phyloP scores from a whole-genome alignment of 768 basidiomycete genomes.

The Tephrocybe sp. region DNA sequence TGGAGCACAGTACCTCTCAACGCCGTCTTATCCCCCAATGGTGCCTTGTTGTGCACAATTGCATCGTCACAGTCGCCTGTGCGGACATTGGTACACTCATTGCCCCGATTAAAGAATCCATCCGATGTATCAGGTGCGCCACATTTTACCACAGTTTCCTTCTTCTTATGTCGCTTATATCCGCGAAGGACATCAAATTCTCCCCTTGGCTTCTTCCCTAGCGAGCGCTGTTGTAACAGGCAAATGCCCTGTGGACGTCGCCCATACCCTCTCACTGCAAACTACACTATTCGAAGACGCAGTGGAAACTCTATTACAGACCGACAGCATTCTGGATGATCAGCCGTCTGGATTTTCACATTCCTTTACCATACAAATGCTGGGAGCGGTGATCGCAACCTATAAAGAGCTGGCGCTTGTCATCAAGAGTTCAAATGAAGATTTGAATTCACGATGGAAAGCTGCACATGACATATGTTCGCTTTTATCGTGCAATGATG shows the following conservation, averaged over 20 bases:
- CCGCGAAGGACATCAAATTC: conserved; percentile 10
- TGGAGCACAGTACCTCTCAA: conserved; percentile 53
- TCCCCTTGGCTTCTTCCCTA: conserved; percentile 27
- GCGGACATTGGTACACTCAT: conserved; percentile 40
- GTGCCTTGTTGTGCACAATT: conserved; percentile 51
- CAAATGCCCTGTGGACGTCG: conserved; percentile 57
- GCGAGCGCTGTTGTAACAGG: conserved; percentile 49
- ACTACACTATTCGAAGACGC: conserved; percentile 41
- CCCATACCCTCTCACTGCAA: conserved; percentile 50
- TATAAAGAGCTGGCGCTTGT: conserved; percentile 33
- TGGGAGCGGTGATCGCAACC: conserved; percentile 47
- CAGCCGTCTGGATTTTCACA: conserved; percentile 37
- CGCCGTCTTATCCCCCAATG: conserved; percentile 58
- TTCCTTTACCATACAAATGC: conserved; percentile 40
- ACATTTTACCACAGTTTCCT: not conserved
- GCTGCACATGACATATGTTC: conserved; percentile 70
- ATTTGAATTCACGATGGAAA: conserved; percentile 51
- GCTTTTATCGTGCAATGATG: conserved; percentile 54
- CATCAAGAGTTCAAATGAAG: conserved; percentile 24
- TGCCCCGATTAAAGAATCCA: conserved; percentile 35
- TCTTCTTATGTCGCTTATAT: not conserved
- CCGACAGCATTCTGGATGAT: conserved; percentile 46
- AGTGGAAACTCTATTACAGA: conserved; percentile 45
- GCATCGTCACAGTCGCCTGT: conserved; percentile 42
- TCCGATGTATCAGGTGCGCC: conserved; percentile 15